Base-by-base conservation (phyloP, 768 basidiomycete species). In the Pleurotus giganteus region DNA sequence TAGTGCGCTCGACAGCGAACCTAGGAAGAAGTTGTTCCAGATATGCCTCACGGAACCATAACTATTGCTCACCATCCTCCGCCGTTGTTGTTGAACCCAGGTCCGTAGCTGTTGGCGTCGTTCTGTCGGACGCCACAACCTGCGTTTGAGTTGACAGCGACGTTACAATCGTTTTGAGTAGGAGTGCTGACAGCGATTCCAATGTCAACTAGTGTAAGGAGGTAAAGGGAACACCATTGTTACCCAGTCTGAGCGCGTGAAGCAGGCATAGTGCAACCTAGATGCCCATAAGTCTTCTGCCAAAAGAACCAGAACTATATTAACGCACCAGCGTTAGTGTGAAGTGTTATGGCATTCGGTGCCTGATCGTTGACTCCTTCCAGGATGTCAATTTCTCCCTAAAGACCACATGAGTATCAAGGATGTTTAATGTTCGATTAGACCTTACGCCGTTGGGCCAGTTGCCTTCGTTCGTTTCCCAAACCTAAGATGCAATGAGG, bases 1-100 rank as follows among this genome's bases (percentile, higher is more conserved):
- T 61, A 0, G 82, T 81, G 34, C 86, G 78, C 64, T 88, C 85
- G 47, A 86, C 72, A 0, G 83, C 88, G 63, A 80, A 86, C 79
- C 81, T 85, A 11, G 7, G 21, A 21, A 36, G 12, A 36, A 15
- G 17, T 21, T 12, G 53, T 28, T 27, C 27, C 24, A 43, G 46
- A 6, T 4, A 23, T 13, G 13, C 12, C 34, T 28, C 7, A 9
- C 9, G 3, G 12, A 6, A 41, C 27, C 2, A 5, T 7, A 23
- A 9, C n/a, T 31, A 7, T 27, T 5, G 63, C 74, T 34, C 65
- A 85, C 82, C 80, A 86, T 58, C 85, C 85, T 19, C 85, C 86
- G 4, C 85, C 84, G 36, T 74, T 73, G 36, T 49, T 57, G 62
- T 88, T 87, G 69, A 88, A 83, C 1, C 63, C 63, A 2, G 83